phyloP scores from a whole-genome alignment of 768 basidiomycete genomes.

The Pholiota conissans region DNA sequence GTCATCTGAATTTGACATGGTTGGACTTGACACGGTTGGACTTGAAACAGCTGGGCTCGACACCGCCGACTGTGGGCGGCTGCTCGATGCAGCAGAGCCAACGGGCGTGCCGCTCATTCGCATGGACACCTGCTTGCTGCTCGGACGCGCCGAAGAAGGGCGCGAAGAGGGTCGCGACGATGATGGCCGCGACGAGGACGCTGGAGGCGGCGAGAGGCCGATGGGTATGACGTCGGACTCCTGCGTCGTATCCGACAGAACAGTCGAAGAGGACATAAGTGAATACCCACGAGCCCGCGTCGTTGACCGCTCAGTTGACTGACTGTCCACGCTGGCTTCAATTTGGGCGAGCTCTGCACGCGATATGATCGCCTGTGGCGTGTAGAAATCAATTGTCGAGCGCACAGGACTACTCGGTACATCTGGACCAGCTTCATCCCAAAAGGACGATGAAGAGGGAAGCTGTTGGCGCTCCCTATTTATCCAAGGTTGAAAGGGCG shows the following conservation, averaged over 20 bases:
- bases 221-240: constrained; percentile 22
- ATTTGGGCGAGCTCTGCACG: constrained; percentile 63
- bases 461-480: constrained; percentile 18
- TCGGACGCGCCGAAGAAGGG: no score
- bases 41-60: constrained; percentile 2
- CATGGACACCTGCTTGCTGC: constrained; percentile 12
- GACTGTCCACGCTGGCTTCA: constrained; percentile 47
- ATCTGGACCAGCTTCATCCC: constrained; percentile 46
- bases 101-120: constrained; percentile 9
- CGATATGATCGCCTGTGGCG: constrained; percentile 66
- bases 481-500: constrained; percentile 24
- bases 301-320: constrained; percentile 12
- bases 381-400: constrained; percentile 41
- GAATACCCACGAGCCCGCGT: constrained; percentile 34
- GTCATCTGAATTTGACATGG: no score
- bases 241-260: constrained; percentile 25
- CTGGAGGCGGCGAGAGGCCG: constrained; percentile 29
- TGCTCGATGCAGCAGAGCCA: not conserved
- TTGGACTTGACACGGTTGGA: no score
- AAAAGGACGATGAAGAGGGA: constrained; percentile 33
- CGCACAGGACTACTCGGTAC: constrained; percentile 35
- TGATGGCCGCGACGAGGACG: constrained; percentile 11
- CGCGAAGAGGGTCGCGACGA: no score
- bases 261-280: constrained; percentile 39
- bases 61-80: constrained; percentile 1